Base-by-base conservation (phyloP, 192 early-diverging fungal species). In the Linnemannia schmuckeri region DNA sequence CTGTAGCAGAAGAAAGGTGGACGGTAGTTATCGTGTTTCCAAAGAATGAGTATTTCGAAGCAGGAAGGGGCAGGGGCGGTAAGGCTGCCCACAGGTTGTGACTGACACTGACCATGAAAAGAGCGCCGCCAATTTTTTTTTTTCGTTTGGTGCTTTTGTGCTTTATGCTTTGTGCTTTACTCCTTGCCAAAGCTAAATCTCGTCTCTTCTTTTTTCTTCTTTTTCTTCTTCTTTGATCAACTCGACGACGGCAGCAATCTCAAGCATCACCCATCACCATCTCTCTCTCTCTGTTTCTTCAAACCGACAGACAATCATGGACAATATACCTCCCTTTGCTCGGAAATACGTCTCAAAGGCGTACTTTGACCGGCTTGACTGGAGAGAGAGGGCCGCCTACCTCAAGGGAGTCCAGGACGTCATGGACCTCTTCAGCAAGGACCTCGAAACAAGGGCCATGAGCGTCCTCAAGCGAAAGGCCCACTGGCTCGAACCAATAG, bases 401-500 rank as follows among this genome's bases (percentile, higher is more conserved):
- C 61, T 66, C 61, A 66, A 13, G 13, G 61, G 61, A 66, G 10
- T 66, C 27, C 61, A 66, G 61, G 61, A 66, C 12, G 61, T 66
- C 61, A 66, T 61, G 55, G 10, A 61, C n/a, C 9, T n/a, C 55
- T 61, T 61, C 55, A 61, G n/a, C 55, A 61, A 61, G n/a, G 55
- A 61, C 55, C 55, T 61, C n/a, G 55, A 61, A n/a, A 61, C 27
- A n/a, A 61, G 55, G 27, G 55, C 55, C 24, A 61, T 61, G 55
- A 2, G 17, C 1, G 55, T 61, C 55, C 55, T 61, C 55, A 15
- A 61, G 55, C 55, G 55, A n/a, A 61, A 61, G n/a, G 55, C 55
- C 17, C 55, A 61, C n/a, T 61, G 55, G 55, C 55, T 61, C n/a
- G 55, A 61, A 61, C 55, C 55, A 61, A 61, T 15, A 61, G 55